Evolutionary conservation across 73 alveolate species (phyloP).

Genomic region (Paramecium tetraurelia): DNA sequence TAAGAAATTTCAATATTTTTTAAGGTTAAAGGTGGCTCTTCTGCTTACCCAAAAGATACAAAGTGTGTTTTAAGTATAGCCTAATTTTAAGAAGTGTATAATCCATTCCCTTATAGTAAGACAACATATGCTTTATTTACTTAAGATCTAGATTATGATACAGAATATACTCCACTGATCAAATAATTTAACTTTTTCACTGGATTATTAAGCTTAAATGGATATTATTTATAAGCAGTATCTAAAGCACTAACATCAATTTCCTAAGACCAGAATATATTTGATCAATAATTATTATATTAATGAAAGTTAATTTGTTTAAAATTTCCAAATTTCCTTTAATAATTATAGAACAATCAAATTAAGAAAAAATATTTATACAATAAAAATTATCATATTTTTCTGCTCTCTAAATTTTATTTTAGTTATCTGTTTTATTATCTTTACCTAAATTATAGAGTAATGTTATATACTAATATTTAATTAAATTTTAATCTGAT

Average conservation of each 20-base stretch:
- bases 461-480: neutral
- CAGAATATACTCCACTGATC: neutral
- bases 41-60: neutral
- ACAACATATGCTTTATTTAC: neutral
- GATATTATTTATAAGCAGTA: neutral
- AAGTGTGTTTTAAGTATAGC: neutral
- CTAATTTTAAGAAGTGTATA: neutral
- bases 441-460: neutral
- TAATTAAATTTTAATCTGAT: slow-evolving; percentile 17
- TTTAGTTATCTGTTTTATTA: neutral
- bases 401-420: neutral
- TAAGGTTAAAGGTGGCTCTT: slow-evolving; percentile 37
- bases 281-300: neutral
- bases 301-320: neutral
- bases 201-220: neutral
- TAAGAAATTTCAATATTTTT: neutral
- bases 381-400: neutral
- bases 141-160: neutral
- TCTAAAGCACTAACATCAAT: neutral
- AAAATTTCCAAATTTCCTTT: neutral
- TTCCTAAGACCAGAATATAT: neutral
- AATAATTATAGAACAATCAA: neutral
- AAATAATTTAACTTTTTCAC: neutral
- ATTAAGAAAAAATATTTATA: neutral
- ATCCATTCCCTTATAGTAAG: neutral